phyloP scores from a whole-genome alignment of 2,329 filamentous ascomycete genomes.

The Xylaria sp. region DNA sequence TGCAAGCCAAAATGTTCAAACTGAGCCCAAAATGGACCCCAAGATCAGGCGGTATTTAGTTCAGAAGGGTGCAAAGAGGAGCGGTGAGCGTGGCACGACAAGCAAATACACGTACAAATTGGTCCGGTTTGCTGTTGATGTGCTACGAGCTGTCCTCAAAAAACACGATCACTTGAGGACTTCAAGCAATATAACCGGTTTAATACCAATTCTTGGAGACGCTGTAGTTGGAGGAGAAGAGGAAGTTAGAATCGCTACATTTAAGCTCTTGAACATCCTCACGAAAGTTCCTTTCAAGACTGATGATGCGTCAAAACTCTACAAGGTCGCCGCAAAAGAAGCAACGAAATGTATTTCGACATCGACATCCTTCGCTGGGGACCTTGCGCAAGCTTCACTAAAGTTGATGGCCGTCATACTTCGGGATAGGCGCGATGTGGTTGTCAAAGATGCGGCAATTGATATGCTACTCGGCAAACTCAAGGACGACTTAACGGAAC shows the following conservation, averaged over 20 bases:
- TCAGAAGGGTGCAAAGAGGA: conserved; percentile 81
- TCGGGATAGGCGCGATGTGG: conserved; percentile 79
- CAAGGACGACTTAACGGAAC: conserved; percentile 90
- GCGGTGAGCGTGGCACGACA: conserved; percentile 74
- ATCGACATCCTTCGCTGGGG: conserved; percentile 80
- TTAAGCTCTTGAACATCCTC: conserved; percentile 85
- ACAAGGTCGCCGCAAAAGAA: conserved; percentile 84
- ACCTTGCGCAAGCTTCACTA: conserved; percentile 85
- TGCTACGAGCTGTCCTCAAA: conserved; percentile 84
- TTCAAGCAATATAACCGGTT: conserved; percentile 81
- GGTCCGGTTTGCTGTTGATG: conserved; percentile 85
- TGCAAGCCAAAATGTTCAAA: conserved; percentile 65
- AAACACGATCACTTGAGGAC: conserved; percentile 86
- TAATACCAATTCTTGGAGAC: conserved; percentile 89
- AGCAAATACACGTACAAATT: conserved; percentile 89
- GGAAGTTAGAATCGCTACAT: conserved; percentile 88
- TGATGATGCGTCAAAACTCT: conserved; percentile 70
- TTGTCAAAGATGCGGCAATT: conserved; percentile 81
- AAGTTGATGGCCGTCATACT: conserved; percentile 89
- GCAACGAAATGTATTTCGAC: conserved; percentile 83
- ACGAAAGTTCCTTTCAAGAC: conserved; percentile 84
- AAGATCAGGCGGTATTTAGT: conserved; percentile 79
- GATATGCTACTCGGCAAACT: conserved; percentile 84
- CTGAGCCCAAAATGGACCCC: conserved; percentile 67
- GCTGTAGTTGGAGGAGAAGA: conserved; percentile 85